Evolutionary conservation across 345 rosid genomes (phyloP).

Genomic region (Odontarrhena argentea): DNA sequence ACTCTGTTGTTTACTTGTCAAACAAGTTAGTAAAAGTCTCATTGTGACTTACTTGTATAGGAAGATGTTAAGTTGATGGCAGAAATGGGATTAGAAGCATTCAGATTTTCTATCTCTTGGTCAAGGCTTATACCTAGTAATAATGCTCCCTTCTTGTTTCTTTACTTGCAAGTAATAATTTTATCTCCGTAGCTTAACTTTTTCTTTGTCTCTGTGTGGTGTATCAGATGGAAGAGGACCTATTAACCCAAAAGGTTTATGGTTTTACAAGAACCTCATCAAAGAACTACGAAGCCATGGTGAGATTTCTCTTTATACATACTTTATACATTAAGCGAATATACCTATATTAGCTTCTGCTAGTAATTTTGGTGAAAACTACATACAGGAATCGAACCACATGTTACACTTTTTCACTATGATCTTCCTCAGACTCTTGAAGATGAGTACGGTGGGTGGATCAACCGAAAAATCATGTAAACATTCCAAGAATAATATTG

Average conservation of each 20-base stretch:
- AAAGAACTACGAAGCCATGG: slow-evolving; percentile 54
- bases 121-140: slow-evolving; percentile 79
- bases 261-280: slow-evolving; percentile 61
- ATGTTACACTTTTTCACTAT: slow-evolving; percentile 55
- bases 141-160: slow-evolving; percentile 8
- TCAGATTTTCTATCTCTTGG: slow-evolving; percentile 83
- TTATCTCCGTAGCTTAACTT: neutral
- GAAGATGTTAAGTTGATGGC: slow-evolving; percentile 83
- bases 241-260: slow-evolving; percentile 58
- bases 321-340: neutral
- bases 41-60: slow-evolving; percentile 33
- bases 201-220: slow-evolving; percentile 7
- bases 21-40: neutral
- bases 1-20: neutral
- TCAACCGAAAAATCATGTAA: slow-evolving; percentile 61
- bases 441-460: slow-evolving; percentile 81
- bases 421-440: slow-evolving; percentile 76
- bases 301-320: slow-evolving; percentile 7
- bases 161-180: neutral
- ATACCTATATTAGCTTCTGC: neutral
- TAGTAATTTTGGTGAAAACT: neutral
- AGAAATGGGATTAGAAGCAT: slow-evolving; percentile 62
- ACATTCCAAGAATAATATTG: neutral
- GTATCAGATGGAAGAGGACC: slow-evolving; percentile 65
- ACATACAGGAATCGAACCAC: slow-evolving; percentile 61